Conservation (phyloP, 2,329 filamentous ascomycete species). For the Lachnellula subtilissima region DNA sequence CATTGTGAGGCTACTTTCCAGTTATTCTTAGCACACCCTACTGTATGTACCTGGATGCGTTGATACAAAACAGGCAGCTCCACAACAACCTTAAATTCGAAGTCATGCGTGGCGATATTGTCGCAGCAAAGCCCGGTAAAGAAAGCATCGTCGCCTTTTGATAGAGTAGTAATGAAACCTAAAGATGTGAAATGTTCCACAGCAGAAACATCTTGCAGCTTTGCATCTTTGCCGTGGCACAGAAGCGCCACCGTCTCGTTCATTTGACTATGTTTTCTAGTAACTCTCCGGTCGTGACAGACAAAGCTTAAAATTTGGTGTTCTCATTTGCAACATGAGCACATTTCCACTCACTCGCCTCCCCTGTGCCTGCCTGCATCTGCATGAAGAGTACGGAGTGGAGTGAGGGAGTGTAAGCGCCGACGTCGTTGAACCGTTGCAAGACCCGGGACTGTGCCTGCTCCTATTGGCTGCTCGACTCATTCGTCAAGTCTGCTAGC, state of each 20-base stretch:
- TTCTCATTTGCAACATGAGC: background rate
- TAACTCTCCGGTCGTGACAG: too few species aligned
- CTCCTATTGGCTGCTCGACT: background rate
- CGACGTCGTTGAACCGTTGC: conserved; percentile 2
- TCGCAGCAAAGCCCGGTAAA: background rate
- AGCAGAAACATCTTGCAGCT: too few species aligned
- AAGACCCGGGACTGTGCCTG: background rate
- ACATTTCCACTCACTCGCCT: background rate
- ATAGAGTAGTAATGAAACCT: conserved; percentile 5
- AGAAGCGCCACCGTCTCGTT: background rate
- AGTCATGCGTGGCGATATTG: conserved; percentile 9
- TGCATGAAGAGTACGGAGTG: conserved; percentile 4
- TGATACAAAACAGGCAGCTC: background rate
- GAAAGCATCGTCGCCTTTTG: background rate
- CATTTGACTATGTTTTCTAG: background rate
- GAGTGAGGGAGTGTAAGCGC: conserved; percentile 5
- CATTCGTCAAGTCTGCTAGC: background rate
- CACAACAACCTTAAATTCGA: conserved; percentile 5
- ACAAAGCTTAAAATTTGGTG: too few species aligned
- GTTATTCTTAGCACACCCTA: background rate
- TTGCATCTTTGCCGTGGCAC: too few species aligned
- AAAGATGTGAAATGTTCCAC: too few species aligned
- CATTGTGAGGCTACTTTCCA: background rate
- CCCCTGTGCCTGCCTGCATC: background rate
- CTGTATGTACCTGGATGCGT: background rate